Base-by-base conservation (phyloP, 352 stramenopile genomes). In the Phytophthora lateralis region DNA sequence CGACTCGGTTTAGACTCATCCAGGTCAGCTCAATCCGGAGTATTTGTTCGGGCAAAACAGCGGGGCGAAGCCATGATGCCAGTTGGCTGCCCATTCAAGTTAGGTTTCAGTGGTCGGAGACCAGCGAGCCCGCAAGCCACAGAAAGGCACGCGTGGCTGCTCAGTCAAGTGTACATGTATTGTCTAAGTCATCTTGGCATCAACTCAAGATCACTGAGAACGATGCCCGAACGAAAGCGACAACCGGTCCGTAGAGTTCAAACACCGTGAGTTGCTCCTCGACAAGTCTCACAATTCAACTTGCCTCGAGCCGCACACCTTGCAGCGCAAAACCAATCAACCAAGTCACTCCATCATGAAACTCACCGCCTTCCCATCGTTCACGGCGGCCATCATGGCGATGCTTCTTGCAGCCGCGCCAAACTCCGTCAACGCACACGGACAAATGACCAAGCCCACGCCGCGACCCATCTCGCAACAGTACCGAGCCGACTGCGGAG, bases 401-500 rank as follows among this genome's bases (percentile, higher is more conserved):
- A 4, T 53, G 7, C 26, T 65, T 27, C 32, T 75, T 27, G 17
- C 32, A 15, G 32, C 32, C 10, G 9, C 30, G 60, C 11, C 18
- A 41, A 18, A 53, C 27, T 52, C 46, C 8, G 49, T 66, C 53
- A 60, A 63, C 48, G 56, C 53, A 17, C 69, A 80, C 46, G 72
- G 72, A 11, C 68, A 78, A 64, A 77, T 80, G 72, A 69, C 60
- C 11, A 63, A 62, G 12, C 72, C 72, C 5, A 51, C 42, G 1
- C 62, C 66, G 8, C 55, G 72, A 39, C 58, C 65, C 1, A 75
- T 83, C 29, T 78, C 72, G 18, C 49, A 61, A 30, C 67, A 66
- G 29, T 89, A 83, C 66, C 59, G 53, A 42, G 52, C 55, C 10
- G 70, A 86, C 41, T 78, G 62, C 15, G 74, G 78, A 35, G 72